Base-by-base conservation (phyloP, 2,329 filamentous ascomycete species). In the Alternaria sp. region DNA sequence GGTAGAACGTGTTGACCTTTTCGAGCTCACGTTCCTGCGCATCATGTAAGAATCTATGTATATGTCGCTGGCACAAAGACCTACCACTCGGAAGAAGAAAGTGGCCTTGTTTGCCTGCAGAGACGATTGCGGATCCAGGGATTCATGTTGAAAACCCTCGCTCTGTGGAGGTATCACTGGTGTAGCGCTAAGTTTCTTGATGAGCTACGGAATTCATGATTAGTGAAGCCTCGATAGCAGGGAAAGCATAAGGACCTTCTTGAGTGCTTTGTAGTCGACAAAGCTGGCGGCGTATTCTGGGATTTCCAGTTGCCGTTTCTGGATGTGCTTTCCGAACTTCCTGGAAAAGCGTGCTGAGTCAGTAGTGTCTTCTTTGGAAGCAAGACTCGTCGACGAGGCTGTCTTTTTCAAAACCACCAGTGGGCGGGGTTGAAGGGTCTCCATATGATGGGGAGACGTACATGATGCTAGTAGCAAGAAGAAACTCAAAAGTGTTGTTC, bases 291-390 rank as follows among this genome's bases (percentile, higher is more conserved):
- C 95, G 90, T 99, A 99, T 87, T 99, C 96, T 64, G 96, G 96
- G 64, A 99, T 94, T 81, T 99, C 96, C 77, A 99, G 92, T 87
- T 99, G 96, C 80, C 94, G 91, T 86, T 97, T 97, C 86, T 98
- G 96, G 72, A 99, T 97, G 81, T 97, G 93, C 86, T 99, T 99
- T 82, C 96, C 96, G 85, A 99, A 99, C 88, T 99, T 99, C 96
- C 95, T 99, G 67, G 72, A 75, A 62, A 79, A 79, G 61, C 74
- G 76, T 44, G 74, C 69, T 57, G 73, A 73, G 75, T 79, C 76
- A 79, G 78, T 79, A 32, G 72, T 73, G 55, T 79, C 76, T 57
- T 78, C 75, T 68, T 79, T 78, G 61, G 75, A 76, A 19, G 74
- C 72, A 47, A 79, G 69, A 68, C 75, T 78, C 47, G 73, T 78